These are phyloP conservation scores for Royoungia palumana DNA, from an alignment of 768 basidiomycete genomes.

Conservation along the genomic window DNA sequence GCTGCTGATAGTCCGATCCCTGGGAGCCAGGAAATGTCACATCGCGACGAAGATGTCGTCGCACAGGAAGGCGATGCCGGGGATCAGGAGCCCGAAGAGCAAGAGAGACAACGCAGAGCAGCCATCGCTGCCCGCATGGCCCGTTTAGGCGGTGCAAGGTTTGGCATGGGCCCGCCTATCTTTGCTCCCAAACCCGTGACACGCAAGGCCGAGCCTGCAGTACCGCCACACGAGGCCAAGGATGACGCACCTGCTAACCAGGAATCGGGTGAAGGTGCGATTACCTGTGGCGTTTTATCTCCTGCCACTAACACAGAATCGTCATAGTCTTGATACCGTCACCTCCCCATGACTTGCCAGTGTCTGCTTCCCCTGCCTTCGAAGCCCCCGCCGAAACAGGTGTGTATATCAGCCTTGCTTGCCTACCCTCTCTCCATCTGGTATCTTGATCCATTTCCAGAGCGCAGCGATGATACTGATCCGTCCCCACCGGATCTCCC, in stretches of 20 bases:
- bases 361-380: neutral
- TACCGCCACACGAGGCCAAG: slow-evolving; percentile 20
- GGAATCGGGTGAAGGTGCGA: slow-evolving; percentile 21
- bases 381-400: slow-evolving; percentile 15
- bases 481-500: slow-evolving; percentile 32
- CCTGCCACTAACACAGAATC: slow-evolving; percentile 4
- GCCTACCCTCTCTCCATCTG: neutral
- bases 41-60: slow-evolving; percentile 28
- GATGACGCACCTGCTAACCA: slow-evolving; percentile 18
- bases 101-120: slow-evolving; percentile 76
- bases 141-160: slow-evolving; percentile 78
- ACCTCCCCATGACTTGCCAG: slow-evolving; percentile 11
- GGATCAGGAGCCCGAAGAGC: slow-evolving; percentile 51
- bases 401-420: slow-evolving; percentile 2
- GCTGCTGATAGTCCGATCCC: slow-evolving; percentile 12
- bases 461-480: slow-evolving; percentile 20
- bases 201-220: slow-evolving; percentile 28
- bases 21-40: slow-evolving; percentile 10
- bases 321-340: slow-evolving; percentile 12
- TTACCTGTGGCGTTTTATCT: neutral
- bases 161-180: slow-evolving; percentile 77
- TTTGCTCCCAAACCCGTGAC: slow-evolving; percentile 54
- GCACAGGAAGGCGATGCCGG: slow-evolving; percentile 22
- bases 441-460: slow-evolving; percentile 14
- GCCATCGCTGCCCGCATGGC: slow-evolving; percentile 93